These are phyloP conservation scores for Tympanopsis confertula DNA, from an alignment of 2,329 filamentous ascomycete species.

Conservation along the genomic window DNA sequence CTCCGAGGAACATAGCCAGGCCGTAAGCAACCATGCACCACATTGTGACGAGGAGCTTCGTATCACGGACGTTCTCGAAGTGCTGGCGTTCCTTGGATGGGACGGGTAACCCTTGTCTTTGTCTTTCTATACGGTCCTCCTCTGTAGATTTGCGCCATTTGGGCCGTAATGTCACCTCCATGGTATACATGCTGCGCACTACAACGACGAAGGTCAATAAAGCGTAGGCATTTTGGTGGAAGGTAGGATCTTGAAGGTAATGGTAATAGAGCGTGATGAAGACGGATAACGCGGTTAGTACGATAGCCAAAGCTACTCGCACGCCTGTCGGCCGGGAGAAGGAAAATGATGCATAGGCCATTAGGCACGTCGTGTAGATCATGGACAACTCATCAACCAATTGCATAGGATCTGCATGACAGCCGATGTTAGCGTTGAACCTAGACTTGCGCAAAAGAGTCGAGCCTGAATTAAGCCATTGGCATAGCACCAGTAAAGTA, in stretches of 20 bases:
- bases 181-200: constrained; percentile 53
- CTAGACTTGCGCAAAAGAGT: background rate
- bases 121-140: constrained; percentile 20
- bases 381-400: constrained; percentile 60
- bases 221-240: constrained; percentile 64
- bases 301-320: constrained; percentile 34
- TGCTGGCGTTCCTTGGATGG: constrained; percentile 21
- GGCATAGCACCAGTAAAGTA: constrained; percentile 50
- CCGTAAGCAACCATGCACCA: constrained; percentile 56
- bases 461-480: constrained; percentile 36
- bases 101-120: constrained; percentile 20
- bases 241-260: constrained; percentile 59
- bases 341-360: constrained; percentile 59
- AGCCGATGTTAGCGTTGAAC: background rate
- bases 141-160: constrained; percentile 30
- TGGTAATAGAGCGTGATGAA: constrained; percentile 65
- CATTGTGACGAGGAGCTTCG: constrained; percentile 49
- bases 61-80: constrained; percentile 40
- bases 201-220: constrained; percentile 53
- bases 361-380: constrained; percentile 62
- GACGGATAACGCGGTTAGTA: constrained; percentile 33
- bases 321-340: constrained; percentile 37
- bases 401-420: constrained; percentile 56
- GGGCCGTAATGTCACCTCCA: constrained; percentile 55
- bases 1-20: constrained; percentile 49